phyloP scores from a whole-genome alignment of 768 basidiomycete species.

The Leucosporidium yakuticum region DNA sequence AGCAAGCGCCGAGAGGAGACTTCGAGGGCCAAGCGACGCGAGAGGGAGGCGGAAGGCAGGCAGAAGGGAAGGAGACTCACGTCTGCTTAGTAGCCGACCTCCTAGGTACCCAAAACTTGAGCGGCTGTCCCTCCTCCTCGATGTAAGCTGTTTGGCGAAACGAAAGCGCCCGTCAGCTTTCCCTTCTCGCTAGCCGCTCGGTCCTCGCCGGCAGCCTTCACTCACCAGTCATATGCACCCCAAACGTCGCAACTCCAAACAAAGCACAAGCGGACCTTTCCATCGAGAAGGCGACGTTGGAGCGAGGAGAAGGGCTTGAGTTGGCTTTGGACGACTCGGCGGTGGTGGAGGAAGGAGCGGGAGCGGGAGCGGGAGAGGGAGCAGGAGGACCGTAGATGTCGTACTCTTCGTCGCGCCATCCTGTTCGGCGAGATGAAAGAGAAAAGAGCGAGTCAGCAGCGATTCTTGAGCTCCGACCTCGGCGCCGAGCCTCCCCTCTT shows the following conservation, averaged over 20 bases:
- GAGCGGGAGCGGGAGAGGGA: too few species aligned
- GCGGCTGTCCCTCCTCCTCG: conserved; percentile 53
- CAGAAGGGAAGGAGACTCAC: conserved; percentile 50
- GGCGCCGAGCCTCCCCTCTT: background rate
- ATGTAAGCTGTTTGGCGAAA: conserved; percentile 20
- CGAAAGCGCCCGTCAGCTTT: background rate
- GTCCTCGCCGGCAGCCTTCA: too few species aligned
- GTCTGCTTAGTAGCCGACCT: conserved; percentile 81
- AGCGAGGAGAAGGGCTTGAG: conserved; percentile 47
- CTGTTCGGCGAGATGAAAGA: conserved; percentile 37
- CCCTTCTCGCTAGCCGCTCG: background rate
- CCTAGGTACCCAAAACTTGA: conserved; percentile 79
- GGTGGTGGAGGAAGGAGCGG: conserved; percentile 50
- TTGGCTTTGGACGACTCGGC: conserved; percentile 44
- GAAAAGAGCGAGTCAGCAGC: too few species aligned
- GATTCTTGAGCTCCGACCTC: background rate
- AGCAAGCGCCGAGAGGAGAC: background rate
- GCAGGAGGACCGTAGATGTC: conserved; percentile 48
- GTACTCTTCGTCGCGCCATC: conserved; percentile 85
- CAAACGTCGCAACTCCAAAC: conserved; percentile 85
- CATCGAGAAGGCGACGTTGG: conserved; percentile 76
- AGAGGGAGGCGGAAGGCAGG: background rate
- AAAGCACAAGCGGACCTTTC: conserved; percentile 82
- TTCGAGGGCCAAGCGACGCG: background rate
- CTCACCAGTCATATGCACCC: conserved; percentile 72